A percentile compares a stretch with the other conserved stretches of the same genome.
These are phyloP conservation scores for Voacanga thouarsii DNA, from an alignment of 257 asterid genomes.

Conservation along the genomic window DNA sequence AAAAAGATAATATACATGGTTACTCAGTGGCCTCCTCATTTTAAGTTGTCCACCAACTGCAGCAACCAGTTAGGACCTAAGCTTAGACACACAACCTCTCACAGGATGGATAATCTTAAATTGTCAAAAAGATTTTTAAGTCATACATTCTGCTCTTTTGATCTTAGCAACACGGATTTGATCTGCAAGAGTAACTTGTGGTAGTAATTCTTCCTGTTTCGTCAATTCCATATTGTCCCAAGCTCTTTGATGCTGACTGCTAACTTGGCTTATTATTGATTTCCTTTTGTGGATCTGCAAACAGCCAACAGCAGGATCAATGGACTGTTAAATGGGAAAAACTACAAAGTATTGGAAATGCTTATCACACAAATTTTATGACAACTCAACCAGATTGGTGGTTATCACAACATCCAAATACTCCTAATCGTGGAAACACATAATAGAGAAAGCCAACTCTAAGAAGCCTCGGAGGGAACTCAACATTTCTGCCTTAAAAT, in stretches of 20 bases:
- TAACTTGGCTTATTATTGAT: slow-evolving; percentile 37
- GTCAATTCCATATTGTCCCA: slow-evolving; percentile 67
- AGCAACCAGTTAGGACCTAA: not conserved
- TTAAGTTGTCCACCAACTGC: not conserved
- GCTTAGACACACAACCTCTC: not conserved
- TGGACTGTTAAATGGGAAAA: not conserved
- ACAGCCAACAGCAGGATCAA: slow-evolving; percentile 1
- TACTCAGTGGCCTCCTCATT: not conserved
- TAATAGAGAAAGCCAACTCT: not conserved
- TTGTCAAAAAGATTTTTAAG: slow-evolving; percentile 10
- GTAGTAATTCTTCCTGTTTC: slow-evolving; percentile 33
- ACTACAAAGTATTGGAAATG: not conserved
- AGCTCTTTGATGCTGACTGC: slow-evolving; percentile 39
- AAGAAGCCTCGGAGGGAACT: not conserved
- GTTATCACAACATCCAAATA: not conserved
- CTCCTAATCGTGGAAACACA: too few species aligned
- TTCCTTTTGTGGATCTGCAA: slow-evolving; percentile 70
- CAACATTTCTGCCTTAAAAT: not conserved
- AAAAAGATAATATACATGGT: not conserved
- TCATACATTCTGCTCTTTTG: slow-evolving; percentile 41
- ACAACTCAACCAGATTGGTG: not conserved
- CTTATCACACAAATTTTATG: not conserved
- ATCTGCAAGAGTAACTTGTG: slow-evolving; percentile 62
- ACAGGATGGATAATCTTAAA: not conserved
- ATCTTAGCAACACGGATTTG: slow-evolving; percentile 74